These are phyloP conservation scores for Quercus parvula DNA, from an alignment of 306 rosid genomes.

Conservation along the genomic window DNA sequence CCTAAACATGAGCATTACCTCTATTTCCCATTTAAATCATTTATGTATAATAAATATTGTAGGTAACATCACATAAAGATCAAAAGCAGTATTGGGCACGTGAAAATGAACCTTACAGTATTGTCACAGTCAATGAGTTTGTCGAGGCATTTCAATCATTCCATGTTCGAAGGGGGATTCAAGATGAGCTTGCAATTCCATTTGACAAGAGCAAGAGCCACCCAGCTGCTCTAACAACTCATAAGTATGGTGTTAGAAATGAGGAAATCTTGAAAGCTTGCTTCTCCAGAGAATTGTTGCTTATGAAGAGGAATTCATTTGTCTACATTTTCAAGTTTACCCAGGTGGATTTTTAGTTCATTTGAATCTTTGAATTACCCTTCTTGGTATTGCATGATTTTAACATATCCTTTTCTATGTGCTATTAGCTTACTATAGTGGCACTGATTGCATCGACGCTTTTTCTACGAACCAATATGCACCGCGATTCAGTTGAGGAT, in stretches of 20 bases:
- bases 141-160: conserved; percentile 32
- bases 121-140: conserved; percentile 29
- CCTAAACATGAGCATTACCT: background rate
- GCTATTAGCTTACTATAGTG: too few relatives aligned
- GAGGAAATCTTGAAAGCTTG: conserved; percentile 36
- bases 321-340: conserved; percentile 36
- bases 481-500: background rate
- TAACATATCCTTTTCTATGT: too few relatives aligned
- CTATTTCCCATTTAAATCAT: background rate
- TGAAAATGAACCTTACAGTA: conserved; percentile 24
- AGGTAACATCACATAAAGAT: conserved; percentile 50
- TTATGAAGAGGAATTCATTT: conserved; percentile 46
- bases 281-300: conserved; percentile 37
- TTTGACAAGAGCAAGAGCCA: conserved; percentile 42
- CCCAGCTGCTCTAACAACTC: conserved; percentile 34
- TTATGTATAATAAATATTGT: background rate
- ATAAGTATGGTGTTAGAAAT: conserved; percentile 24
- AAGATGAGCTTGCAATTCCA: conserved; percentile 33
- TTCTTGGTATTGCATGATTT: too few relatives aligned
- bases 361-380: too few relatives aligned
- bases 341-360: conserved; percentile 21
- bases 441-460: too few relatives aligned
- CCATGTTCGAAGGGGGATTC: conserved; percentile 25
- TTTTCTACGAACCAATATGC: too few relatives aligned
- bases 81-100: conserved; percentile 44